Percentiles rank a stretch among this genome's conserved stretches.
Evolutionary conservation across 768 basidiomycete genomes (phyloP).

Genomic region (Termitomyces sp.): DNA sequence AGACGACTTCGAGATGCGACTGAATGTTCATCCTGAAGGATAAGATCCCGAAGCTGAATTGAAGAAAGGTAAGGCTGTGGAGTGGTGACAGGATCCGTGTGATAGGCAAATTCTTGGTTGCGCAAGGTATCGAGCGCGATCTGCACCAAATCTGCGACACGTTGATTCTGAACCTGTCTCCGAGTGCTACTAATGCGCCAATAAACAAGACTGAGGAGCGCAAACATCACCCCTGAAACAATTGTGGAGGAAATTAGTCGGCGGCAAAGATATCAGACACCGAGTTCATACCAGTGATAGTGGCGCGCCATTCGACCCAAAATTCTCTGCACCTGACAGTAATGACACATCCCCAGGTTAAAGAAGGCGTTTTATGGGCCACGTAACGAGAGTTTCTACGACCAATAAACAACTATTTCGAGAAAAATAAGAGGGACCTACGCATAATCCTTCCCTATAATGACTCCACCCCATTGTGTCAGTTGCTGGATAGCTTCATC

Average conservation of each 20-base stretch:
- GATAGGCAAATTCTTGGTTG: conserved; percentile 79
- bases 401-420: conserved; percentile 11
- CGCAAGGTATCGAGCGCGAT: conserved; percentile 76
- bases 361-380: conserved; percentile 65
- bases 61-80: conserved; percentile 80
- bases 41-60: conserved; percentile 81
- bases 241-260: not conserved
- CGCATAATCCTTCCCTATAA: conserved; percentile 62
- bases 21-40: conserved; percentile 80
- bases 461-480: conserved; percentile 67
- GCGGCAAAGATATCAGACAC: conserved; percentile 7
- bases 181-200: conserved; percentile 38
- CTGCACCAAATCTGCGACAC: conserved; percentile 72
- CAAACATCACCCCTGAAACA: conserved; percentile 3
- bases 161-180: conserved; percentile 55
- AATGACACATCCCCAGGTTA: conserved; percentile 64
- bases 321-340: conserved; percentile 62
- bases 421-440: conserved; percentile 34
- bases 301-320: conserved; percentile 67
- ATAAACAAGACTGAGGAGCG: conserved; percentile 9
- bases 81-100: conserved; percentile 74
- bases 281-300: conserved; percentile 51
- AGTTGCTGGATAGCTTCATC: conserved; percentile 78
- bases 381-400: conserved; percentile 69
- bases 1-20: conserved; percentile 58